Evolutionary conservation across 169 alveolate genomes (phyloP), one percentile per base, ranked within the genome.

Genomic region (Condylostoma magnum): DNA sequence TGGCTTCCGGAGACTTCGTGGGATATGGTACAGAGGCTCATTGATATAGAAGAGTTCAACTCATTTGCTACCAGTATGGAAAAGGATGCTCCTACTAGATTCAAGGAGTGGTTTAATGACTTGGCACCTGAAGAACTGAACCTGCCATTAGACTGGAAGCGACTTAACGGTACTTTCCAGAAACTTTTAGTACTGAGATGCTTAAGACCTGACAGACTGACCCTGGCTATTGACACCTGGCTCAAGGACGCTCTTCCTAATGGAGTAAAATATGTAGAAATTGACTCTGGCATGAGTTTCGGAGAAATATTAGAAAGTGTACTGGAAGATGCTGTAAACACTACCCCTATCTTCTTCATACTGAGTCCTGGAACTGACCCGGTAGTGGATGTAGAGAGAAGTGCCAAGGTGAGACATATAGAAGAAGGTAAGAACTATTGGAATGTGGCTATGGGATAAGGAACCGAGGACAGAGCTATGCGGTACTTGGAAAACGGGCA

Each of bases 21-120:
- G 99, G 91, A 83, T 78, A 65, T 93, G 30, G 90, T 97, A 57
- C 91, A 95, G 58, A 94, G 82, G 76, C 85, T 97, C 69, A 91
- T 90, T 55, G 97, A 95, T 69, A 84, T 95, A 50, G 98, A 95
- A 76, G 98, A 95, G 47, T 94, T 97, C 69, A 92, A 95, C 46
- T 70, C 78, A 56, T 94, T 93, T 57, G 93, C 97, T 38, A 69
- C 70, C 33, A 92, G 94, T 80, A 94, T 97, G 80, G 98, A 94
- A 82, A 95, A 93, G 78, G 99, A 97, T 78, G 97, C 98, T 34
- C 98, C 98, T 20, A 87, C 87, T 57, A 92, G 98, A 67, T 95
- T 97, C 91, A 93, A 91, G 77, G 98, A 97, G 72, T 97, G 99
- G 99, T 95, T 93, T 82, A 94, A 94, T 67, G 99, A 97, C 83